Evolutionary conservation across 1,284 basidiomycete species (phyloP).

Genomic region (Irpex sp.): DNA sequence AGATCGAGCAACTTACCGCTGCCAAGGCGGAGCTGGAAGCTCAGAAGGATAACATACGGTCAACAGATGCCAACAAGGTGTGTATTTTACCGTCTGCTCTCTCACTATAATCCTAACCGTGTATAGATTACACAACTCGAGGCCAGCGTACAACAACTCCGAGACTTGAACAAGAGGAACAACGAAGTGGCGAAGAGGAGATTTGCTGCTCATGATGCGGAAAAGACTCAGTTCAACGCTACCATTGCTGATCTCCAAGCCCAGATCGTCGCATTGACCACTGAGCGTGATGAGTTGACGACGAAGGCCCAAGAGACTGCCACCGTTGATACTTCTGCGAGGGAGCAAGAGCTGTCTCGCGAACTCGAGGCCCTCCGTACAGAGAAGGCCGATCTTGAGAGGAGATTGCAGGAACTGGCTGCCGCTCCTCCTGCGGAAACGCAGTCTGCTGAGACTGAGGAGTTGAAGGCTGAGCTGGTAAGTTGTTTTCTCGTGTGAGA

Average conservation of each 20-base stretch:
- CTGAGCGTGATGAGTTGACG: conserved; percentile 32
- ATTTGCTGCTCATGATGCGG: conserved; percentile 28
- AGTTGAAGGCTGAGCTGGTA: conserved; percentile 36
- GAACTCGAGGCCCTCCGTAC: conserved; percentile 37
- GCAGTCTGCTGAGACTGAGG: neutral
- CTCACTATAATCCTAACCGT: neutral
- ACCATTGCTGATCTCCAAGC: conserved; percentile 20
- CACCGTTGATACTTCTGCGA: conserved; percentile 8
- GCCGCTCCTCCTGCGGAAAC: conserved; percentile 4
- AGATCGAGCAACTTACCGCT: conserved; percentile 51
- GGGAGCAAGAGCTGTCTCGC: conserved; percentile 23
- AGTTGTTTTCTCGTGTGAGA: conserved; percentile 17
- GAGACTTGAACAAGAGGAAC: conserved; percentile 30
- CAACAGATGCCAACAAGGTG: neutral
- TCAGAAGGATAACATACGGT: neutral
- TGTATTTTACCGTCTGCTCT: neutral
- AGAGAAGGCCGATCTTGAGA: conserved; percentile 43
- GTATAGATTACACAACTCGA: conserved; percentile 16
- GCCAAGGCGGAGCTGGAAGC: conserved; percentile 17
- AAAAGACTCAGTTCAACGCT: conserved; percentile 36
- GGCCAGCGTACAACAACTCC: conserved; percentile 21
- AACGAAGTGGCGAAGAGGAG: conserved; percentile 29
- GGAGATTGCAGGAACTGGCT: conserved; percentile 26
- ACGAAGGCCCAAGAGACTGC: conserved; percentile 16
- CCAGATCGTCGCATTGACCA: conserved; percentile 24